phyloP scores from a whole-genome alignment of 768 basidiomycete genomes.

The Pleurotus citrinopileatus region DNA sequence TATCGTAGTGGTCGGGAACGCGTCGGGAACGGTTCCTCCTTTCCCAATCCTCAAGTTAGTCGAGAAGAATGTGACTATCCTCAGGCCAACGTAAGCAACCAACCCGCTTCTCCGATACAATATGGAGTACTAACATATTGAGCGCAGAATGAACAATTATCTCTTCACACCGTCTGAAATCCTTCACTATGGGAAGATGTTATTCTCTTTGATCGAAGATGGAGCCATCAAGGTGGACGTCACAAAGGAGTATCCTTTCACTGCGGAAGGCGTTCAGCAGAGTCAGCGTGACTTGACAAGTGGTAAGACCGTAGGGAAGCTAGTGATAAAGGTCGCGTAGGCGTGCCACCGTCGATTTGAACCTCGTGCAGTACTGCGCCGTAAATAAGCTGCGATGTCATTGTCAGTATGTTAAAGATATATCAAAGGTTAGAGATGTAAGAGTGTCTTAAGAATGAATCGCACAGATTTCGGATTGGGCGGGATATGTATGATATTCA shows the following conservation, averaged over 20 bases:
- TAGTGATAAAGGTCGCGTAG: slow-evolving; percentile 65
- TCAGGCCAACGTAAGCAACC: slow-evolving; percentile 66
- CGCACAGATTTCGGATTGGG: too few species aligned
- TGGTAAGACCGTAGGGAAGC: slow-evolving; percentile 82
- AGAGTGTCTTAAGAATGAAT: too few species aligned
- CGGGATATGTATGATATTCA: too few species aligned
- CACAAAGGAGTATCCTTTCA: slow-evolving; percentile 80
- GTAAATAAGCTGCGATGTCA: too few species aligned
- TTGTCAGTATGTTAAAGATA: too few species aligned
- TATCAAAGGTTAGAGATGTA: too few species aligned
- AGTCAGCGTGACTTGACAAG: slow-evolving; percentile 77
- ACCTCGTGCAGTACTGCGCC: too few species aligned
- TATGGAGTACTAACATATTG: neutral
- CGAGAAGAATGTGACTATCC: slow-evolving; percentile 78
- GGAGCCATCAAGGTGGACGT: slow-evolving; percentile 66
- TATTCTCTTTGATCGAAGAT: slow-evolving; percentile 58
- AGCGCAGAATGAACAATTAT: slow-evolving; percentile 66
- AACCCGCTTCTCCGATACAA: neutral
- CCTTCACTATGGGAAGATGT: slow-evolving; percentile 56
- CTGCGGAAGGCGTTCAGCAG: slow-evolving; percentile 69
- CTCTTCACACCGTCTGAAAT: slow-evolving; percentile 72
- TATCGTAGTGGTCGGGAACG: slow-evolving; percentile 87
- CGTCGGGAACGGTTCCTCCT: slow-evolving; percentile 80
- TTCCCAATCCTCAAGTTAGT: slow-evolving; percentile 71
- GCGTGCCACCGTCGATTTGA: too few species aligned